Base-by-base conservation (phyloP, 1,139 yeast species). In the Protomyces macrosporus region DNA sequence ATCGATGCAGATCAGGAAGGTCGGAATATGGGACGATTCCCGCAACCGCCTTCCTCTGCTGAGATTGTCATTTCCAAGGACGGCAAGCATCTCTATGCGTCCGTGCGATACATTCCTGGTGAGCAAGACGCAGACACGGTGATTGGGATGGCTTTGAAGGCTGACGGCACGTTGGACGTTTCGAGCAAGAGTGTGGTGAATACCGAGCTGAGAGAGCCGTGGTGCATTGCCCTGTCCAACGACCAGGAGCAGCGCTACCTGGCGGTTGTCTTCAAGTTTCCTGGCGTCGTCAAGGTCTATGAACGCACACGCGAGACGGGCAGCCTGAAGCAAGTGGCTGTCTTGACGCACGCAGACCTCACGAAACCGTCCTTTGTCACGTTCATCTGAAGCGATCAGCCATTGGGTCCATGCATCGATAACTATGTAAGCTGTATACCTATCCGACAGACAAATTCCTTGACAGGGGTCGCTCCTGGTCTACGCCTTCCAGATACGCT, bases 401-500 rank as follows among this genome's bases (percentile, higher is more conserved):
- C n/a, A n/a, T n/a, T n/a, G n/a, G n/a, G n/a, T n/a, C n/a, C n/a
- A n/a, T n/a, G n/a, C 23, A 23, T 23, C 23, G 23, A 23, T 23
- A 23, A 23, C 23, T 23, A 23, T 23, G 23, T 23, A 23, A 2
- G 1, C 23, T 23, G 23, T 23, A 23, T 23, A 23, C 23, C 2
- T 23, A 23, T 23, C 23, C 23, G 23, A 23, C 23, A 23, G 23
- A 23, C 23, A 23, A 2, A 23, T 23, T 23, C 23, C 23, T 23
- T 23, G 23, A 23, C 1, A 2, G 1, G 23, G 23, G 1, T 23
- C 23, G 23, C 23, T 23, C 23, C 4, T 5, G 12, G n/a, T 14
- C 48, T 71, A 78, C 42, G 81, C 79, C 65, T 73, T 72, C 81
- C 81, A 78, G 63, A 74, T 72, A 72, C 74, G 74, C 69, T 72